phyloP scores from a whole-genome alignment of 768 basidiomycete genomes.

The Pisolithus orientalis region DNA sequence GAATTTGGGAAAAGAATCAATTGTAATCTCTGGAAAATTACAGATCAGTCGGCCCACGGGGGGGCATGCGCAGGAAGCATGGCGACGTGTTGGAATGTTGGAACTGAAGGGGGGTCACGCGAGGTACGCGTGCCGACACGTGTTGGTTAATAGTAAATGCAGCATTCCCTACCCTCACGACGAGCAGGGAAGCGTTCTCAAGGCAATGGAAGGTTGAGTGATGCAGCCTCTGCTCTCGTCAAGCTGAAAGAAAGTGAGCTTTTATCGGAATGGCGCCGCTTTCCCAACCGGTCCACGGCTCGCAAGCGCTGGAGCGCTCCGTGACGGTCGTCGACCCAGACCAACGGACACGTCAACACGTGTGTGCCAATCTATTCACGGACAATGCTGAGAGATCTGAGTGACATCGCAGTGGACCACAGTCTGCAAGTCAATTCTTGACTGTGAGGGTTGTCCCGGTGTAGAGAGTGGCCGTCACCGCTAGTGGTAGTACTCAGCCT shows the following conservation, averaged over 20 bases:
- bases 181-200: no score
- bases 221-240: no score
- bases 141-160: not conserved
- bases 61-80: slow-evolving; percentile 22
- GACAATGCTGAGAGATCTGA: not conserved
- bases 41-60: slow-evolving; percentile 11
- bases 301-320: not conserved
- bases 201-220: no score
- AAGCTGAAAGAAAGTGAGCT: no score
- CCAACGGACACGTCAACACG: not conserved
- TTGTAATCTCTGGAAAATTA: slow-evolving; percentile 6
- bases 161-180: not conserved
- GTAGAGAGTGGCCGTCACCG: not conserved
- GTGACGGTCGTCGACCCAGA: not conserved
- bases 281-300: no score
- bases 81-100: slow-evolving; percentile 6
- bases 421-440: not conserved
- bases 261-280: no score
- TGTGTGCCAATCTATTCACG: not conserved
- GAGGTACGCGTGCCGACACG: slow-evolving; percentile 10
- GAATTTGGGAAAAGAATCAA: slow-evolving; percentile 19
- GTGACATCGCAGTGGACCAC: no score
- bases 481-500: not conserved
- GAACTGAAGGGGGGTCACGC: not conserved
- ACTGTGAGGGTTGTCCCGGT: not conserved